Conservation (phyloP, 2,329 filamentous ascomycete genomes). For the Aspergillus neotritici region DNA sequence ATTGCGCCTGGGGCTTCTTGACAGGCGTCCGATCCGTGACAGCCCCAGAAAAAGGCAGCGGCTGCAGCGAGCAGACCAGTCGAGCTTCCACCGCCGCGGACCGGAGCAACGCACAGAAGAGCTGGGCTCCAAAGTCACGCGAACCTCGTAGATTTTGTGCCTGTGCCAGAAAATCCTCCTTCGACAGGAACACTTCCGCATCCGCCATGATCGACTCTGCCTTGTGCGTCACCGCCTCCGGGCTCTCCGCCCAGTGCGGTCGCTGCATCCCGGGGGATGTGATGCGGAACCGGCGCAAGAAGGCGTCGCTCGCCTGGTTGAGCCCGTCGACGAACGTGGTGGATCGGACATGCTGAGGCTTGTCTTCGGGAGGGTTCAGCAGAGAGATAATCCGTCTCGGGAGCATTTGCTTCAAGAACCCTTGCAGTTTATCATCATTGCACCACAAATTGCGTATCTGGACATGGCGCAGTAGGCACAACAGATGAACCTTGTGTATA, state of each 20-base stretch:
- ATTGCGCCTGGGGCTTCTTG: slow-evolving; percentile 31
- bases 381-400: slow-evolving; percentile 60
- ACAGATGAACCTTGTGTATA: slow-evolving; percentile 78
- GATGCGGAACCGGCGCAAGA: slow-evolving; percentile 63
- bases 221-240: slow-evolving; percentile 56
- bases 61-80: slow-evolving; percentile 85
- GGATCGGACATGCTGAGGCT: slow-evolving; percentile 69
- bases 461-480: slow-evolving; percentile 75
- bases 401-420: slow-evolving; percentile 58
- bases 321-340: slow-evolving; percentile 74
- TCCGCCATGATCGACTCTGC: slow-evolving; percentile 49
- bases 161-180: slow-evolving; percentile 65
- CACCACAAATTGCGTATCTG: slow-evolving; percentile 82
- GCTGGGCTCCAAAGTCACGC: slow-evolving; percentile 79
- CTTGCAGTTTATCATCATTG: slow-evolving; percentile 66
- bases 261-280: slow-evolving; percentile 65
- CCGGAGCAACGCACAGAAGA: slow-evolving; percentile 83
- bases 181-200: slow-evolving; percentile 63
- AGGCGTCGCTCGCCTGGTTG: slow-evolving; percentile 61
- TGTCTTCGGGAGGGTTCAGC: slow-evolving; percentile 61
- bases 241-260: slow-evolving; percentile 68
- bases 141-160: slow-evolving; percentile 70
- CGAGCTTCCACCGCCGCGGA: slow-evolving; percentile 75
- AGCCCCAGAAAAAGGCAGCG: slow-evolving; percentile 60
- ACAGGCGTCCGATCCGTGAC: slow-evolving; percentile 40